phyloP scores from a whole-genome alignment of 2,329 filamentous ascomycete species.

The Aureobasidium uvarum region DNA sequence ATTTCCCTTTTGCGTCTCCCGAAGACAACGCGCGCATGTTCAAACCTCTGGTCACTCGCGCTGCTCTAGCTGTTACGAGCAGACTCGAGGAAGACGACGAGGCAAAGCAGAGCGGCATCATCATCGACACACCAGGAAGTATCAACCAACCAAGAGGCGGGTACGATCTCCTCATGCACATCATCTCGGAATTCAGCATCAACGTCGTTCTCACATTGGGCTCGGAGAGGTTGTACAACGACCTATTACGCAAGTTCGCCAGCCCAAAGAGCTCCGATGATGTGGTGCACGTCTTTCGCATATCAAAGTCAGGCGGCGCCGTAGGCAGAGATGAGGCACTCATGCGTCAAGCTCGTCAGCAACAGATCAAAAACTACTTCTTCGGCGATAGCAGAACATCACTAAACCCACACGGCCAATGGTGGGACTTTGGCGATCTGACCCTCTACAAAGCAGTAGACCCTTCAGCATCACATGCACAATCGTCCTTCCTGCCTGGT shows the following conservation, averaged over 20 bases:
- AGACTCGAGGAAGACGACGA: conserved; percentile 72
- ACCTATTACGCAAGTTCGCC: conserved; percentile 67
- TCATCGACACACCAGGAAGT: conserved; percentile 79
- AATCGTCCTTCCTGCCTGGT: conserved; percentile 40
- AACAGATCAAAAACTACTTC: conserved; percentile 87
- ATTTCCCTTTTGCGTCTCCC: conserved; percentile 72
- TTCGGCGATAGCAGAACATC: conserved; percentile 77
- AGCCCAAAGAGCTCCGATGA: conserved; percentile 56
- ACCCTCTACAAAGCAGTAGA: conserved; percentile 56
- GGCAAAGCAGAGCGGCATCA: conserved; percentile 70
- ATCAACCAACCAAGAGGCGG: conserved; percentile 63
- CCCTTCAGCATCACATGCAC: conserved; percentile 26
- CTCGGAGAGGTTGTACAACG: conserved; percentile 70
- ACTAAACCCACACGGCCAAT: conserved; percentile 83
- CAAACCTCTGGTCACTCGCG: conserved; percentile 68
- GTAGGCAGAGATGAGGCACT: conserved; percentile 72
- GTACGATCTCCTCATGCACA: conserved; percentile 77
- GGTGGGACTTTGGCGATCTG: conserved; percentile 72
- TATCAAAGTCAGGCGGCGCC: conserved; percentile 84
- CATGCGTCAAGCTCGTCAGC: conserved; percentile 70
- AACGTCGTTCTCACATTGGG: conserved; percentile 81
- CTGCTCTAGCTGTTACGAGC: conserved; percentile 75
- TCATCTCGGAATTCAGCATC: conserved; percentile 65
- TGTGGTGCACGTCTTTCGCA: conserved; percentile 68
- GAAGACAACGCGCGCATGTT: conserved; percentile 71